Percentiles rank a stretch among this genome's conserved stretches.
Evolutionary conservation across 75 land plant species (phyloP).

Genomic region (Picea glauca): DNA sequence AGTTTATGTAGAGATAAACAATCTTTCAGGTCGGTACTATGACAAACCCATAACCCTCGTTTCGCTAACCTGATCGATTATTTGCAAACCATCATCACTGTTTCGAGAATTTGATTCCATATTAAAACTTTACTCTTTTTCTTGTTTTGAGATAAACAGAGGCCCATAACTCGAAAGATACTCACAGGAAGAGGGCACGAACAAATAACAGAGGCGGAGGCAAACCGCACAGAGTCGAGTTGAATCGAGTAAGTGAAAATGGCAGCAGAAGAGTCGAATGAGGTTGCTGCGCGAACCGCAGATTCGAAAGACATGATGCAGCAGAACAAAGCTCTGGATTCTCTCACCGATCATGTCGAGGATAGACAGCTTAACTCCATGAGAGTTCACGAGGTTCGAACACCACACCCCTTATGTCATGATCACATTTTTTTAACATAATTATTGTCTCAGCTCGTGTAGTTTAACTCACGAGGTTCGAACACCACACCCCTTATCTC

Average conservation of each 20-base stretch:
- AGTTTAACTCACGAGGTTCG: conserved; percentile 47
- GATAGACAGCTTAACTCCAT: conserved; percentile 93
- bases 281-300: conserved; percentile 19
- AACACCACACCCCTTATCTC: not conserved
- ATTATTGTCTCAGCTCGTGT: not conserved
- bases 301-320: conserved; percentile 92
- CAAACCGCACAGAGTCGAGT: not conserved
- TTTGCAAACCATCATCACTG: too few species aligned
- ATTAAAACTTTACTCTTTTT: too few species aligned
- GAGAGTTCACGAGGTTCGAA: conserved; percentile 74
- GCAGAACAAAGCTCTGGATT: conserved; percentile 94
- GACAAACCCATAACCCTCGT: too few species aligned
- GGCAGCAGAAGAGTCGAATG: conserved; percentile 27
- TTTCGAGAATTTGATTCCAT: too few species aligned
- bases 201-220: not conserved
- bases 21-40: too few species aligned
- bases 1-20: too few species aligned
- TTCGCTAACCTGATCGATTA: too few species aligned
- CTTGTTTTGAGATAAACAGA: too few species aligned
- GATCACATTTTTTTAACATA: not conserved
- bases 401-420: not conserved
- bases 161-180: too few species aligned
- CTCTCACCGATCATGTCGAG: conserved; percentile 94
- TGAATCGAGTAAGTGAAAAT: not conserved
- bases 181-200: not conserved